Base-by-base conservation (phyloP, 495 filamentous ascomycete genomes). In the Aspergillus affinis region DNA sequence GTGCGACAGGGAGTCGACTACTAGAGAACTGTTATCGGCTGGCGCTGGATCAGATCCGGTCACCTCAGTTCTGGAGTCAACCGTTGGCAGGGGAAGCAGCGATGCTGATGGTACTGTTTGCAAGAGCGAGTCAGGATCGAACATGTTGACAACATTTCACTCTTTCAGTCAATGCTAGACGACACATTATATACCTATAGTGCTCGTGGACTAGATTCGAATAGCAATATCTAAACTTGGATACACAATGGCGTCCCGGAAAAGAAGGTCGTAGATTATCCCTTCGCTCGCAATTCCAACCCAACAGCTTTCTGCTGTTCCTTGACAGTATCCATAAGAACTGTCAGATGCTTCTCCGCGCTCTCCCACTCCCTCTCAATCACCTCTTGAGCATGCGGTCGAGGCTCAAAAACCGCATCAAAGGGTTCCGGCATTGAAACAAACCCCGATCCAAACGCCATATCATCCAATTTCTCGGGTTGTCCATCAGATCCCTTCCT, bases 381-480 rank as follows among this genome's bases (percentile, higher is more conserved):
- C 18, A 65, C 47, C 26, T 58, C 21, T 6, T 52, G 8, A 23
- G 60, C 63, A 20, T 59, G 19, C 26, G 57, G 54, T 6, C 69
- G 60, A 9, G 67, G 63, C 26, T 55, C 50, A 45, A 69, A 65
- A 0, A 63, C 51, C 20, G 62, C 67, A 49, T 59, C 12, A 15
- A 69, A 69, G 4, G 59, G 59, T 19, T 52, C 52, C n/a, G 67
- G 67, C 8, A 41, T n/a, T 2, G 64, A 58, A 3, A 65, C 50
- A 46, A 67, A 65, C 26, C 61, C 64, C 6, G 62, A 58, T 0
- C 47, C 58, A 54, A 64, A 65, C 20, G 54, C 61, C 56, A 62
- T 54, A 48, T 82, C 77, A 61, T 85, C 77, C 30, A 83, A 76
- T 6, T 76, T 72, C 27, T 82, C 66, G 13, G 62, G 26, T 18